Evolutionary conservation across 148 eudicot genomes (phyloP).

Genomic region (Pharnaceum exiguum): DNA sequence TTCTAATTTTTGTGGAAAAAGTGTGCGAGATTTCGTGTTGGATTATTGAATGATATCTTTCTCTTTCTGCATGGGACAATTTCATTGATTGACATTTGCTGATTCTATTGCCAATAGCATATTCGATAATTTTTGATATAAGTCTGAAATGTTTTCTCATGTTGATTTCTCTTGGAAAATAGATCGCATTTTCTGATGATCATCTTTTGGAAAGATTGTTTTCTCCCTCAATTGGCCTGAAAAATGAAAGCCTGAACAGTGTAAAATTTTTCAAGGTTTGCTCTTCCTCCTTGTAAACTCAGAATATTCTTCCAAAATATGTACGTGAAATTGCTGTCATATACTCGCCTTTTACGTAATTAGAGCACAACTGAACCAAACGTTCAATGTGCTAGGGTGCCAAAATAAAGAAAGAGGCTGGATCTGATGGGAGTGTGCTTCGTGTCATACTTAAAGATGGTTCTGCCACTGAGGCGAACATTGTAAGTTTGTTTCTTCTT

Average conservation of each 20-base stretch:
- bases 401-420: constrained; percentile 70
- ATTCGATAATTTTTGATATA: too few relatives aligned
- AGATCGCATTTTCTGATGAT: constrained; percentile 85
- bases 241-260: constrained; percentile 77
- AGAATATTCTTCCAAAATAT: not conserved
- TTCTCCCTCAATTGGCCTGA: constrained; percentile 79
- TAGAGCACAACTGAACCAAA: not conserved
- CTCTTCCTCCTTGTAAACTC: not conserved
- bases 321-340: too few relatives aligned
- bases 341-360: too few relatives aligned
- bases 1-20: too few relatives aligned
- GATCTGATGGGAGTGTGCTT: constrained; percentile 77
- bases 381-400: constrained; percentile 50
- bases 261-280: constrained; percentile 81
- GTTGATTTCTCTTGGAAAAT: constrained; percentile 13
- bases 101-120: too few relatives aligned
- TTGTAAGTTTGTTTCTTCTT: constrained; percentile 41
- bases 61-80: too few relatives aligned
- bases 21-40: too few relatives aligned
- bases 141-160: constrained; percentile 6
- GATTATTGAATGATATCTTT: too few relatives aligned
- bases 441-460: constrained; percentile 84
- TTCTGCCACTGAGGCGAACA: constrained; percentile 85
- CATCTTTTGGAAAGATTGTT: constrained; percentile 80
- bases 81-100: too few relatives aligned